Conservation (phyloP, 1,284 basidiomycete genomes). For the Takashimella tepidaria region DNA sequence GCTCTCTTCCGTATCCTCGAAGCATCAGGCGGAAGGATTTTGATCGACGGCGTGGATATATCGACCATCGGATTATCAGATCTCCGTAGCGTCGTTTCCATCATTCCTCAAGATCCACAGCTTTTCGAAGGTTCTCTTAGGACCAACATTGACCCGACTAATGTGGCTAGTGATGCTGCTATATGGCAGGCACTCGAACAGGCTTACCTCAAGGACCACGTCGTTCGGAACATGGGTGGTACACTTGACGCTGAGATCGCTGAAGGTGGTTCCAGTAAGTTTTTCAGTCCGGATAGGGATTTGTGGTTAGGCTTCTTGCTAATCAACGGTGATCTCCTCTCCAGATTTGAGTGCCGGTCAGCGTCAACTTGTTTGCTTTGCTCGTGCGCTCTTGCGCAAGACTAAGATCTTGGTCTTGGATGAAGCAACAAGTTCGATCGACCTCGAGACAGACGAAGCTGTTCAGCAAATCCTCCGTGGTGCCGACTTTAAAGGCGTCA, state of each 20-base stretch:
- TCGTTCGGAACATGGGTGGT: slow-evolving; percentile 61
- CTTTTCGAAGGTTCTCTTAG: slow-evolving; percentile 77
- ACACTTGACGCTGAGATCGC: slow-evolving; percentile 69
- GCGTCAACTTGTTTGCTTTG: slow-evolving; percentile 75
- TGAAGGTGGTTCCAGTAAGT: slow-evolving; percentile 63
- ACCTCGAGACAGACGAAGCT: slow-evolving; percentile 81
- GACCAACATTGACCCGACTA: slow-evolving; percentile 42
- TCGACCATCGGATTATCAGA: slow-evolving; percentile 76
- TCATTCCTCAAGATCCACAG: slow-evolving; percentile 80
- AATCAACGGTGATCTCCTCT: too few species aligned
- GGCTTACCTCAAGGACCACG: slow-evolving; percentile 57
- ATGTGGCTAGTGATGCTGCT: slow-evolving; percentile 62
- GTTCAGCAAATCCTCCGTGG: slow-evolving; percentile 46
- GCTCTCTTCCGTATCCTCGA: slow-evolving; percentile 64
- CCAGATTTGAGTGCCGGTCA: slow-evolving; percentile 76
- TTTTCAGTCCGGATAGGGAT: neutral
- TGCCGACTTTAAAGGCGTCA: slow-evolving; percentile 54
- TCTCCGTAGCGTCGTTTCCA: slow-evolving; percentile 61
- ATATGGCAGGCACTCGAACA: slow-evolving; percentile 79
- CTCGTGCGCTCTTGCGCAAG: slow-evolving; percentile 69
- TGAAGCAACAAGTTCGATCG: slow-evolving; percentile 61
- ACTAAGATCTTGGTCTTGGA: slow-evolving; percentile 85
- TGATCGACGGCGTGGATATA: slow-evolving; percentile 79
- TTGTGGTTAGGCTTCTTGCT: neutral
- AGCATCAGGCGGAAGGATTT: slow-evolving; percentile 67